These are phyloP conservation scores for Gillenia trifoliata DNA, from an alignment of 306 rosid genomes.

Conservation along the genomic window DNA sequence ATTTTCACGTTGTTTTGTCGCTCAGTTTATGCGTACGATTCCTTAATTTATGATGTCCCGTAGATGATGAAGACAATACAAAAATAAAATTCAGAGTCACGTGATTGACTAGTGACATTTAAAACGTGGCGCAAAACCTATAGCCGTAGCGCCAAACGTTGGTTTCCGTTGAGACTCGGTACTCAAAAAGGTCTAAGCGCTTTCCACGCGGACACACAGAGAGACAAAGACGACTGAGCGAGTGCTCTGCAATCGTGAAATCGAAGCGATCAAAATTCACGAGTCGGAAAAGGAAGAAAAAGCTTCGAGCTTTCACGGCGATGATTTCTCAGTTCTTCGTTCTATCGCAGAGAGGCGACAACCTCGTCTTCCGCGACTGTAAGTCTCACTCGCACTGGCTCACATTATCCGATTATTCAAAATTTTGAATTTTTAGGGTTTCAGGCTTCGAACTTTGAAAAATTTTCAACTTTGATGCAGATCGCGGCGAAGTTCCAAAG, in stretches of 20 bases:
- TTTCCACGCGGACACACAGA: neutral
- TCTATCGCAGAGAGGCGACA: conserved; percentile 90
- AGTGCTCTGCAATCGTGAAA: neutral
- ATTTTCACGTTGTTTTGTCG: too few species aligned
- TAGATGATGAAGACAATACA: too few species aligned
- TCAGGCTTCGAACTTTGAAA: neutral
- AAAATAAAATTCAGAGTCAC: neutral
- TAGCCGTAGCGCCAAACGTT: neutral
- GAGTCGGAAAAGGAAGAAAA: neutral
- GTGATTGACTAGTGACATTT: conserved; percentile 15
- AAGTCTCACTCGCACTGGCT: conserved; percentile 8
- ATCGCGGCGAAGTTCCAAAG: conserved; percentile 78
- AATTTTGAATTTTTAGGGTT: neutral
- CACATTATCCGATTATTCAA: neutral
- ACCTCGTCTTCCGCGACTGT: conserved; percentile 92
- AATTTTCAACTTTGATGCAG: conserved; percentile 33
- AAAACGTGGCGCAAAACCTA: conserved; percentile 17
- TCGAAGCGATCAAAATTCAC: neutral
- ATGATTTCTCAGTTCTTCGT: conserved; percentile 97
- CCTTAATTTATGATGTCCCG: too few species aligned
- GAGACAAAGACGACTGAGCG: neutral
- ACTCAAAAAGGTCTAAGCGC: neutral
- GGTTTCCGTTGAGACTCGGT: neutral
- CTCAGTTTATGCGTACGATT: too few species aligned
- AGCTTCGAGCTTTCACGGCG: neutral